A percentile compares a stretch with the other conserved stretches of the same genome.
Conservation (phyloP, 1,284 basidiomycete genomes). For the Ganoderma leucocontextum region DNA sequence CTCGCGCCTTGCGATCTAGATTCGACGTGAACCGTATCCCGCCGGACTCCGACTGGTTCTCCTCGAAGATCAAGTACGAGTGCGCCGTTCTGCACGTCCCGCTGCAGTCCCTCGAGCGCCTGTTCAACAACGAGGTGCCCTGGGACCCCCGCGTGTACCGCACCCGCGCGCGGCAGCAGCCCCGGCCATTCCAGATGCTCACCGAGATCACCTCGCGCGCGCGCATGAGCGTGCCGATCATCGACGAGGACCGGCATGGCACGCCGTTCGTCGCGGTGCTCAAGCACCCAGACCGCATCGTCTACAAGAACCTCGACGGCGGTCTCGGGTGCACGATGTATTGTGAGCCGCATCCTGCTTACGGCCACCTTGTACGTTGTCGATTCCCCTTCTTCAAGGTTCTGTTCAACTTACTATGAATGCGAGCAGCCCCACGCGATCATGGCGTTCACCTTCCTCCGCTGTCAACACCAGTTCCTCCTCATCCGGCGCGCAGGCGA, state of each 20-base stretch:
- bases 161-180: constrained; percentile 45
- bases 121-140: constrained; percentile 55
- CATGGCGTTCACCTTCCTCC: constrained; percentile 60
- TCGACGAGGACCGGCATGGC: constrained; percentile 53
- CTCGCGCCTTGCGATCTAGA: constrained; percentile 43
- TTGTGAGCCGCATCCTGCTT: constrained; percentile 23
- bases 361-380: constrained; percentile 9
- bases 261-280: constrained; percentile 54
- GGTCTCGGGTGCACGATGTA: constrained; percentile 40
- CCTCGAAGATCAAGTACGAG: constrained; percentile 54
- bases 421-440: constrained; percentile 51
- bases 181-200: constrained; percentile 52
- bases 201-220: constrained; percentile 49
- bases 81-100: constrained; percentile 56
- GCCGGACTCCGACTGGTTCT: constrained; percentile 10
- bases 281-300: constrained; percentile 52
- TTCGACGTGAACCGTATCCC: constrained; percentile 48
- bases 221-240: constrained; percentile 50
- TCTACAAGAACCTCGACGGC: constrained; percentile 54
- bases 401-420: constrained; percentile 20
- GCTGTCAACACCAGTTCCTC: constrained; percentile 61
- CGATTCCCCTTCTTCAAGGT: neutral
- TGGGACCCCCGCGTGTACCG: constrained; percentile 52
- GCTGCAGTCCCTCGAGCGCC: constrained; percentile 57
- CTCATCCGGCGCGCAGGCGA: constrained; percentile 52